phyloP scores from a whole-genome alignment of 2,329 filamentous ascomycete genomes.

The Phaeomoniella chlamydospora region DNA sequence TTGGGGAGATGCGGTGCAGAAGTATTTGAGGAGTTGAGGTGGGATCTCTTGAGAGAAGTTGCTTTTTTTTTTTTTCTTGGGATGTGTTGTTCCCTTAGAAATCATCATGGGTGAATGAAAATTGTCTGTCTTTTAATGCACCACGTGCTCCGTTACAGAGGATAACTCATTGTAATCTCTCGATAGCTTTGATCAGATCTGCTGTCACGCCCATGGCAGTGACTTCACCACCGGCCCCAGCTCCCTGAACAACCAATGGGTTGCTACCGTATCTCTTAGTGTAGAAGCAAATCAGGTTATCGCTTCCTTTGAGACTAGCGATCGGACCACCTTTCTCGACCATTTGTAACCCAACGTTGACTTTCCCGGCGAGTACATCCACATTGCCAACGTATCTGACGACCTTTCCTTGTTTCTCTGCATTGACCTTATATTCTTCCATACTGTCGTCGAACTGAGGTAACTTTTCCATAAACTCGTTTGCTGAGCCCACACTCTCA shows the following conservation, averaged over 20 bases:
- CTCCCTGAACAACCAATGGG: conserved; percentile 87
- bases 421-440: conserved; percentile 74
- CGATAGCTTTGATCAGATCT: conserved; percentile 79
- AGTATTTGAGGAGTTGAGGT: conserved; percentile 25
- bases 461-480: conserved; percentile 73
- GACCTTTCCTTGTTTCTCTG: conserved; percentile 77
- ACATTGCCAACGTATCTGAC: conserved; percentile 90
- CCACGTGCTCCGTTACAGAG: too few species aligned
- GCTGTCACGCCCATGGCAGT: conserved; percentile 97
- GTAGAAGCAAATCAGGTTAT: conserved; percentile 98
- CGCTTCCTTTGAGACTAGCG: conserved; percentile 86
- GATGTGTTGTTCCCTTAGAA: too few species aligned
- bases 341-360: conserved; percentile 86
- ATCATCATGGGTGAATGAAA: too few species aligned
- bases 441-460: conserved; percentile 78
- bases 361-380: conserved; percentile 62
- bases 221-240: conserved; percentile 84
- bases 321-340: conserved; percentile 83
- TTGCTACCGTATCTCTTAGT: conserved; percentile 86
- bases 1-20: conserved; percentile 41
- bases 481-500: conserved; percentile 59
- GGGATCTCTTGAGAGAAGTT: conserved; percentile 1
- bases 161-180: conserved; percentile 44
- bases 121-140: too few species aligned
- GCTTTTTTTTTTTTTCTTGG: conserved; percentile 8